A percentile compares a stretch with the other conserved stretches of the same genome.
phyloP scores from a whole-genome alignment of 805 yeast genomes.

The Candida hispaniensis region DNA sequence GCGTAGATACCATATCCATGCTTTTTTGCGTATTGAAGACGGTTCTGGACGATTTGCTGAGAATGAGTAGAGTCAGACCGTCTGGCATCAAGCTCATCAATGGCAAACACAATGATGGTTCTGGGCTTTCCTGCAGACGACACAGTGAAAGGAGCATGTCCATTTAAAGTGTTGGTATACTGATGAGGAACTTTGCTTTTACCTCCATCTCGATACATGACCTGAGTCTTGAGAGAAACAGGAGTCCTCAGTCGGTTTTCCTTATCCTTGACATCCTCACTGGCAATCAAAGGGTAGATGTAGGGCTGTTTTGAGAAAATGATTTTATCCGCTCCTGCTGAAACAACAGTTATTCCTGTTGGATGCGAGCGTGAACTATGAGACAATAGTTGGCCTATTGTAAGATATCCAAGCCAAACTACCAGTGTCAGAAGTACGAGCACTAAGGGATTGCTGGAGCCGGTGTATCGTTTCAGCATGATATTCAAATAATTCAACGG shows the following conservation, averaged over 20 bases:
- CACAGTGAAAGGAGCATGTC: slow-evolving; percentile 12
- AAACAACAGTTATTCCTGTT: no score
- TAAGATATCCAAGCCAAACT: no score
- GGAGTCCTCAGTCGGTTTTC: slow-evolving; percentile 1
- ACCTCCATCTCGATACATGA: slow-evolving; percentile 15
- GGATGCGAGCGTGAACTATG: no score
- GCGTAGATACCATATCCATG: slow-evolving; percentile 76
- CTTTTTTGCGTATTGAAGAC: slow-evolving; percentile 76
- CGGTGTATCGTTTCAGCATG: no score
- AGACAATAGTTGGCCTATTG: no score
- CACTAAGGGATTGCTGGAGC: no score
- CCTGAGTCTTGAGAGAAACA: slow-evolving; percentile 15
- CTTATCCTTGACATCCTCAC: slow-evolving; percentile 14
- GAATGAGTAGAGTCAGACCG: slow-evolving; percentile 14
- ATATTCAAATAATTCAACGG: no score
- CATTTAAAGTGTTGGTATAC: slow-evolving; percentile 10
- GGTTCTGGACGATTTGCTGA: slow-evolving; percentile 33
- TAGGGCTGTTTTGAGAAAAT: slow-evolving; percentile 13
- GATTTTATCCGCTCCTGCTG: not conserved
- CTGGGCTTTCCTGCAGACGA: slow-evolving; percentile 13
- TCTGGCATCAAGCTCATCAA: slow-evolving; percentile 10
- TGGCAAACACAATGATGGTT: slow-evolving; percentile 10
- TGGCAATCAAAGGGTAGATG: slow-evolving; percentile 15
- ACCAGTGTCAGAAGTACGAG: no score
- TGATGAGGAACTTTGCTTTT: slow-evolving; percentile 10